Evolutionary conservation across 148 eudicot species (phyloP).

Genomic region (Silene conica): DNA sequence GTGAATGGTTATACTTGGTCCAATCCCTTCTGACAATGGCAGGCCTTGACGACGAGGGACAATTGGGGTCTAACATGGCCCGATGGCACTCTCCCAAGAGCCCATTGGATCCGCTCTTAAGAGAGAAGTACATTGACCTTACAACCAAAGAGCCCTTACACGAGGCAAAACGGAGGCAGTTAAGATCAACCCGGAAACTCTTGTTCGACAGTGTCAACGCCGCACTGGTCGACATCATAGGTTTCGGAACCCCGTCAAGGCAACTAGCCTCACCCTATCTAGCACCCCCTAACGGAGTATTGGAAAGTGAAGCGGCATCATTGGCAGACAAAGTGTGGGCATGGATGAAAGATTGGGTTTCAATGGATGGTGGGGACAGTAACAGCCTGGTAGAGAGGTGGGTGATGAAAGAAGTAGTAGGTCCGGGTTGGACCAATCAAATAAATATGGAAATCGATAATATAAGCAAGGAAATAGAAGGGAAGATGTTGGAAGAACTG

Average conservation of each 20-base stretch:
- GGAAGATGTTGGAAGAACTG: slow-evolving; percentile 67
- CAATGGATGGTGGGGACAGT: slow-evolving; percentile 36
- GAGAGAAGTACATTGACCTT: slow-evolving; percentile 52
- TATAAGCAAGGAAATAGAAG: slow-evolving; percentile 63
- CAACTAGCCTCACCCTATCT: slow-evolving; percentile 14
- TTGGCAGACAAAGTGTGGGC: slow-evolving; percentile 55
- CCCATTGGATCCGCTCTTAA: slow-evolving; percentile 74
- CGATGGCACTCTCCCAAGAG: slow-evolving; percentile 76
- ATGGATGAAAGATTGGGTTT: slow-evolving; percentile 55
- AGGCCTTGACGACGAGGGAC: slow-evolving; percentile 41
- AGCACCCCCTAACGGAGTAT: background rate
- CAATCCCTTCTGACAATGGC: slow-evolving; percentile 61
- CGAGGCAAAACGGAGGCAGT: slow-evolving; percentile 57
- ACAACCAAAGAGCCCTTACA: slow-evolving; percentile 41
- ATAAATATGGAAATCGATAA: slow-evolving; percentile 47
- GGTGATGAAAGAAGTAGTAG: slow-evolving; percentile 71
- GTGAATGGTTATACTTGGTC: slow-evolving; percentile 52
- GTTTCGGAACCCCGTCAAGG: slow-evolving; percentile 27
- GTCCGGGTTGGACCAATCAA: slow-evolving; percentile 60
- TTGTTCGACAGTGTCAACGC: slow-evolving; percentile 84
- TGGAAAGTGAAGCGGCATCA: slow-evolving; percentile 12
- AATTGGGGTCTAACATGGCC: slow-evolving; percentile 34
- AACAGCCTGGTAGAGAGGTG: slow-evolving; percentile 64
- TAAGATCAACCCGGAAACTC: slow-evolving; percentile 58
- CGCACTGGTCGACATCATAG: slow-evolving; percentile 44